Conservation (phyloP, 345 rosid genomes). For the Orychophragmus violaceus region DNA sequence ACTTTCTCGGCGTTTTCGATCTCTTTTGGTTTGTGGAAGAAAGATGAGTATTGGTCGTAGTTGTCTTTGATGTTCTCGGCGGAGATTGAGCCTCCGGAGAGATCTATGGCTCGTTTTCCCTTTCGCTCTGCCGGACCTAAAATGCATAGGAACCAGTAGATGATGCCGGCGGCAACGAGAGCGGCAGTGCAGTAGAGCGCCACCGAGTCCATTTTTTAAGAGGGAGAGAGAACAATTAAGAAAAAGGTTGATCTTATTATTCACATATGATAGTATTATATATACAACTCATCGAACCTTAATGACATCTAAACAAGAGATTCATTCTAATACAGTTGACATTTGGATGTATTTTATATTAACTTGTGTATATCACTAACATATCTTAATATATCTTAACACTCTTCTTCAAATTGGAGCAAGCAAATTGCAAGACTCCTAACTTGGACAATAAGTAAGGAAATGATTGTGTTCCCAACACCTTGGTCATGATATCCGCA, state of each 20-base stretch:
- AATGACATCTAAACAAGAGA: too few relatives aligned
- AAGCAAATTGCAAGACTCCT: too few relatives aligned
- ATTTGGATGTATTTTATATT: too few relatives aligned
- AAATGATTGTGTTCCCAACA: too few relatives aligned
- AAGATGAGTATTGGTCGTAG: slow-evolving; percentile 82
- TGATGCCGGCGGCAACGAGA: slow-evolving; percentile 55
- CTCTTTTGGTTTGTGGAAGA: slow-evolving; percentile 83
- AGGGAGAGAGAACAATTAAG: background rate
- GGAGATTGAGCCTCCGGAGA: slow-evolving; percentile 92
- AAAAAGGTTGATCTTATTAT: background rate
- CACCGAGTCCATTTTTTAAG: slow-evolving; percentile 43
- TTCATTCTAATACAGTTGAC: too few relatives aligned
- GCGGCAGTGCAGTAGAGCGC: slow-evolving; percentile 66
- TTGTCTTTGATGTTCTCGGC: slow-evolving; percentile 75
- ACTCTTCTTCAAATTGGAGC: too few relatives aligned
- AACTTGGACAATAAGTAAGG: too few relatives aligned
- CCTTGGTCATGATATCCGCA: too few relatives aligned
- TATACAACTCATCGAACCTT: too few relatives aligned
- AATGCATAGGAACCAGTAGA: slow-evolving; percentile 87
- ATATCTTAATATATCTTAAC: too few relatives aligned
- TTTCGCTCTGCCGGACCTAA: slow-evolving; percentile 85
- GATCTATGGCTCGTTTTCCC: slow-evolving; percentile 67
- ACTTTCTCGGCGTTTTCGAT: slow-evolving; percentile 74
- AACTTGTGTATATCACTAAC: too few relatives aligned
- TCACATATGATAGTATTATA: too few relatives aligned